A percentile compares a stretch with the other conserved stretches of the same genome.
phyloP scores from a whole-genome alignment of 495 filamentous ascomycete species.

The Polyplosphaeria fusca region DNA sequence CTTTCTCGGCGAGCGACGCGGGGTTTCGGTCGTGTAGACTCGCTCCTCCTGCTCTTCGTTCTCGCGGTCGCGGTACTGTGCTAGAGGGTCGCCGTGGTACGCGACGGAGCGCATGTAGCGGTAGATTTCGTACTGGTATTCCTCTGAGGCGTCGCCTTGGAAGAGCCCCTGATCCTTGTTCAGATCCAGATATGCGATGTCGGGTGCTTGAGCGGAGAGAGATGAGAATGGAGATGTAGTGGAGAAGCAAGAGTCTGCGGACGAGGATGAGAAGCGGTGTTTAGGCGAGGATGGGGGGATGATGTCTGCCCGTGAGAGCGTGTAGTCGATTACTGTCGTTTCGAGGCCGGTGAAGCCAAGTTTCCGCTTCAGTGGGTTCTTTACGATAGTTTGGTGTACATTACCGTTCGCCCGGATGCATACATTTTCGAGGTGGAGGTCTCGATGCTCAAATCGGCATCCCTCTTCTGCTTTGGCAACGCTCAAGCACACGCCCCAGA shows the following conservation, averaged over 20 bases:
- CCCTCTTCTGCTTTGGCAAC: slow-evolving; percentile 72
- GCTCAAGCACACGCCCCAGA: slow-evolving; percentile 74
- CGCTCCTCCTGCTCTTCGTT: neutral
- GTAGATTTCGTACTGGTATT: slow-evolving; percentile 48
- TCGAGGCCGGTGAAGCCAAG: slow-evolving; percentile 69
- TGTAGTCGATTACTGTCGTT: slow-evolving; percentile 87
- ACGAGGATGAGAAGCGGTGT: neutral
- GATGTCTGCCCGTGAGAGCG: slow-evolving; percentile 67
- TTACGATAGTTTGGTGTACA: neutral
- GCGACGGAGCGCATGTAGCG: slow-evolving; percentile 39
- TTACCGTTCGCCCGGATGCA: slow-evolving; percentile 53
- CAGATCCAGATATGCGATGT: slow-evolving; percentile 41
- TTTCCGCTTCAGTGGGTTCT: slow-evolving; percentile 43
- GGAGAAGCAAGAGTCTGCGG: neutral
- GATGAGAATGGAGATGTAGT: neutral
- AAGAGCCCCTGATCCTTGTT: slow-evolving; percentile 37
- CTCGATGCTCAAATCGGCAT: slow-evolving; percentile 81
- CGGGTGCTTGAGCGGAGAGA: neutral
- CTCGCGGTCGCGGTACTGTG: neutral
- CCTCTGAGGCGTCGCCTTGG: slow-evolving; percentile 38
- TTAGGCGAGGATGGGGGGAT: neutral
- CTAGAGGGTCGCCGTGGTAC: slow-evolving; percentile 20
- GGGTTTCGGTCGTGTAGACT: neutral
- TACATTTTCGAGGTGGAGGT: slow-evolving; percentile 84
- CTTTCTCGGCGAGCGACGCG: slow-evolving; percentile 3